A percentile compares a stretch with the other conserved stretches of the same genome.
Evolutionary conservation across 2,329 filamentous ascomycete species (phyloP).

Genomic region (Xenoacremonium recifei): DNA sequence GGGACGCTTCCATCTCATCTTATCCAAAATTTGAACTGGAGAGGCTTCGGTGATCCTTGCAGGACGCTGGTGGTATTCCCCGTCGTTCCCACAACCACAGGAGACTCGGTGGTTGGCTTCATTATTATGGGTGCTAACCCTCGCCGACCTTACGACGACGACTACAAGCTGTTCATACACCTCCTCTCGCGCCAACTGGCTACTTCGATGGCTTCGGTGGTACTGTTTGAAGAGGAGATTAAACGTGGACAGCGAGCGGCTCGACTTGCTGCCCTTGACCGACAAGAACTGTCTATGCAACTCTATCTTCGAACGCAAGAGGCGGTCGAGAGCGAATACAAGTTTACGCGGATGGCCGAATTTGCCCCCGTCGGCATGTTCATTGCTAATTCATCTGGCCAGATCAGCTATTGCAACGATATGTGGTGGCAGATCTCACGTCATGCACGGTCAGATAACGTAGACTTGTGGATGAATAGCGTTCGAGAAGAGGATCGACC

Average conservation of each 20-base stretch:
- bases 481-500: constrained; percentile 65
- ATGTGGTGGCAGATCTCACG: constrained; percentile 73
- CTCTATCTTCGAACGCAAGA: constrained; percentile 64
- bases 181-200: constrained; percentile 73
- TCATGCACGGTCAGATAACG: constrained; percentile 58
- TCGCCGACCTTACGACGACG: constrained; percentile 73
- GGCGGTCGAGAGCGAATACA: constrained; percentile 67
- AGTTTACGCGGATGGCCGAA: constrained; percentile 82
- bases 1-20: constrained; percentile 64
- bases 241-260: constrained; percentile 71
- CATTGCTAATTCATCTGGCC: constrained; percentile 70
- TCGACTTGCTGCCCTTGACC: constrained; percentile 71
- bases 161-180: constrained; percentile 76
- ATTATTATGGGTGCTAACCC: constrained; percentile 78
- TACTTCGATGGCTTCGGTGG: constrained; percentile 77
- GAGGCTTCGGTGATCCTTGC: constrained; percentile 70
- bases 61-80: constrained; percentile 73
- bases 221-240: constrained; percentile 82
- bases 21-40: constrained; percentile 65
- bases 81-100: constrained; percentile 70
- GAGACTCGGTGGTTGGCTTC: constrained; percentile 73
- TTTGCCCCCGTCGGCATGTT: constrained; percentile 84
- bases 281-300: constrained; percentile 74
- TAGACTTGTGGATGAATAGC: constrained; percentile 70
- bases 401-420: constrained; percentile 78